Base-by-base conservation (phyloP, 1,284 basidiomycete species). In the Chondrostereum purpureum region DNA sequence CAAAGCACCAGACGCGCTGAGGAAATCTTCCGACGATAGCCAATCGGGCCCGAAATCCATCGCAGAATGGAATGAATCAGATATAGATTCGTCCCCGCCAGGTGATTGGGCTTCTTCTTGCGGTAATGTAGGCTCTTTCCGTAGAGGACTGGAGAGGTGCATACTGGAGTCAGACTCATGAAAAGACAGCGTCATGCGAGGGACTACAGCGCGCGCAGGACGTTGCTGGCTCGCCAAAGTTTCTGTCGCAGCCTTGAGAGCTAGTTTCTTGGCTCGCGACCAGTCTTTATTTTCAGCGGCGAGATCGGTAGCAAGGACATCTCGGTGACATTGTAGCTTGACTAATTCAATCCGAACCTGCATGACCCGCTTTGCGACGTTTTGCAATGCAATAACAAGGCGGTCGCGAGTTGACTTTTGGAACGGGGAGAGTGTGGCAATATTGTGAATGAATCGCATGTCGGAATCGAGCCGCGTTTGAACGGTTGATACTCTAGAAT, bases 391-490 rank as follows among this genome's bases (percentile, higher is more conserved):
- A 20, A 66, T 55, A 19, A 79, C 68, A 24, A 97, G 72, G 38
- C 83, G 75, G 50, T 90, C 88, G 38, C 91, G 79, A 2, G 92
- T 93, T 4, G 83, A 69, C 43, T 78, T 78, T 57, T 87, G 88
- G 62, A 97, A 94, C 2, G 94, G 92, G 5, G 90, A 87, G 39
- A 96, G 70, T 42, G 88, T 78, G 1, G 83, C 83, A n/a, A 96
- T 72, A 56, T 93, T 94, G 35, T 86, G 80, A 14, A 87, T 79
- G 33, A 86, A 66, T 19, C 86, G 79, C 57, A 93, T 67, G 53
- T 87, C 78, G 11, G 75, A 65, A 39, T 86, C 78, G n/a, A 96
- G 77, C 47, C 79, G 75, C 0, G 69, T 59, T 53, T 83, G 79
- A n/a, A 74, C 67, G 1, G 70, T 60, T 12, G 67, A 61, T 42